Conservation (phyloP, 139 green algal species). For the Ettlia oleoabundans region DNA sequence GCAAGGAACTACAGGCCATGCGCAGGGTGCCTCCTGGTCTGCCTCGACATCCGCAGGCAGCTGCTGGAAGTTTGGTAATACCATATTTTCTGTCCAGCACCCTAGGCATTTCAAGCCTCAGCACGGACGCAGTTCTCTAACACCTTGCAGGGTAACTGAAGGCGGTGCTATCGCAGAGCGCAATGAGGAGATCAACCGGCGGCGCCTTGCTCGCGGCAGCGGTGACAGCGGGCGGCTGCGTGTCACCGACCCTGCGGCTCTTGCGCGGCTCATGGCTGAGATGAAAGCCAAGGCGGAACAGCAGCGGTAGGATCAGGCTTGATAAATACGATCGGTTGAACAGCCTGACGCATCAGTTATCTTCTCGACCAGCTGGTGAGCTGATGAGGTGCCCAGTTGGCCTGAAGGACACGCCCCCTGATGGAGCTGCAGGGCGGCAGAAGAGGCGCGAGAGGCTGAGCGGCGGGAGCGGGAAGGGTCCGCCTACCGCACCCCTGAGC, state of each 20-base stretch:
- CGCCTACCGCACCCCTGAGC: conserved; percentile 42
- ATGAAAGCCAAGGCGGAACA: conserved; percentile 45
- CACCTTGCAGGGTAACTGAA: not conserved
- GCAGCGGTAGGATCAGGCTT: conserved; percentile 18
- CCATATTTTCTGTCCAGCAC: too few species aligned
- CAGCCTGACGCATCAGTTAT: too few species aligned
- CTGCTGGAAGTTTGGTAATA: too few species aligned
- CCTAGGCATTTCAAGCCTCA: too few species aligned
- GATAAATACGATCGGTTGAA: too few species aligned
- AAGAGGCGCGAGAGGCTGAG: conserved; percentile 40
- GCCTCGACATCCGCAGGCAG: too few species aligned
- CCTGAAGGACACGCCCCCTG: too few species aligned
- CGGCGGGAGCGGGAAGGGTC: conserved; percentile 29
- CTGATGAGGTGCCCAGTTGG: not conserved
- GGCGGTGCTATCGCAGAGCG: conserved; percentile 1
- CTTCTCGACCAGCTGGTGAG: not conserved
- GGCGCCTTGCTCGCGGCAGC: not conserved
- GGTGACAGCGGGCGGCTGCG: conserved; percentile 2
- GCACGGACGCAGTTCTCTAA: too few species aligned
- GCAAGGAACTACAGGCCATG: too few species aligned
- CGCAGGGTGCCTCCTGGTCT: too few species aligned
- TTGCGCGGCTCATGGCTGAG: conserved; percentile 37
- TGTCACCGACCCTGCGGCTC: conserved; percentile 43
- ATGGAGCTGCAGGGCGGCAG: conserved; percentile 24
- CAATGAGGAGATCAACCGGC: conserved; percentile 34